Evolutionary conservation across 2,329 filamentous ascomycete genomes (phyloP).

Genomic region (Fusarium domesticum): DNA sequence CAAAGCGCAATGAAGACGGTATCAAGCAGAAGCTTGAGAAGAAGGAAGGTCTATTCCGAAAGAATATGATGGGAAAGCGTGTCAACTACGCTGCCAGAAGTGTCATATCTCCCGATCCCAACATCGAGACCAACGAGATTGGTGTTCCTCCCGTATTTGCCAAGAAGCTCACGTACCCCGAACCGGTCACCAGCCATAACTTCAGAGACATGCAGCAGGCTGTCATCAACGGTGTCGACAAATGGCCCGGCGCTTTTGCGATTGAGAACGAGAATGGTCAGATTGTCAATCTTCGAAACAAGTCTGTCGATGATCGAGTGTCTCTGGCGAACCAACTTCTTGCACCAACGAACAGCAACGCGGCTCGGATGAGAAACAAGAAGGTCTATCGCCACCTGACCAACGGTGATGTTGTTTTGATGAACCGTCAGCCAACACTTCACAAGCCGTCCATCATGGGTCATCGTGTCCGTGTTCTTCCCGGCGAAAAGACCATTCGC

Average conservation of each 20-base stretch:
- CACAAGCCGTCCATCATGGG: conserved; percentile 99
- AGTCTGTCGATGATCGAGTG: conserved; percentile 81
- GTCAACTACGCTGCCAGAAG: conserved; percentile 97
- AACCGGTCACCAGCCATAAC: conserved; percentile 96
- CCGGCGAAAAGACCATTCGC: conserved; percentile 93
- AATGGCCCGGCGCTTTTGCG: conserved; percentile 90
- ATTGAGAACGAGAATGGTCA: conserved; percentile 96
- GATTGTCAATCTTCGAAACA: conserved; percentile 81
- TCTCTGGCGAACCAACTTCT: conserved; percentile 91
- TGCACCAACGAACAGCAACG: conserved; percentile 72
- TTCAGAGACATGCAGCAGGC: conserved; percentile 94
- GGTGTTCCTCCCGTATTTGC: conserved; percentile 98
- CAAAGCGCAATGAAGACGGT: conserved; percentile 78
- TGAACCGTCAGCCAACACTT: conserved; percentile 97
- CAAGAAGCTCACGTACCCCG: conserved; percentile 91
- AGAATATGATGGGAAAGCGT: conserved; percentile 99
- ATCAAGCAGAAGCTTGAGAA: conserved; percentile 98
- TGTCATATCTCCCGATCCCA: conserved; percentile 97
- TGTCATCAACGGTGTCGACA: conserved; percentile 89
- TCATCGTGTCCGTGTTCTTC: conserved; percentile 85
- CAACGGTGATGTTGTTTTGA: conserved; percentile 94
- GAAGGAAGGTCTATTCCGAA: conserved; percentile 96
- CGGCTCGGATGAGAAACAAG: conserved; percentile 79
- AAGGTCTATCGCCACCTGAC: conserved; percentile 95
- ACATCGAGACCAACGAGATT: conserved; percentile 98